A percentile compares a stretch with the other conserved stretches of the same genome.
Conservation (phyloP, 164 flowering plant genomes). For the Annona cherimola region DNA sequence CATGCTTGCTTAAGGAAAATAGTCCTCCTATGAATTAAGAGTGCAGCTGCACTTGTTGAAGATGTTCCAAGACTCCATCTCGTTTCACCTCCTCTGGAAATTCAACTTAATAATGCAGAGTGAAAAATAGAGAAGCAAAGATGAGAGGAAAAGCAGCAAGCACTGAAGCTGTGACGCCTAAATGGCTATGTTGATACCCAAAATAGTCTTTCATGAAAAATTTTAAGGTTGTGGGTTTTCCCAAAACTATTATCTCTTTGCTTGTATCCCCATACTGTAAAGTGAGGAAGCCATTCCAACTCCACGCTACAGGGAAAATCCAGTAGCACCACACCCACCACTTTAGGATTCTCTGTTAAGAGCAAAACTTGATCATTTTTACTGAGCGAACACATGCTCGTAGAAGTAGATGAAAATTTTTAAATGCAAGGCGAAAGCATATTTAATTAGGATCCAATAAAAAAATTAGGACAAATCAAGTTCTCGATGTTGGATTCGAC, state of each 20-base stretch:
- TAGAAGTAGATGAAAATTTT: no score
- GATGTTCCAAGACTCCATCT: no score
- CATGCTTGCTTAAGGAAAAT: no score
- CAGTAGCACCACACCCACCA: constrained; percentile 56
- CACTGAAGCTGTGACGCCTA: constrained; percentile 17
- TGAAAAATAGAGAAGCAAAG: constrained; percentile 29
- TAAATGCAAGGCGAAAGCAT: no score
- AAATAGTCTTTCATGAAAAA: constrained; percentile 22
- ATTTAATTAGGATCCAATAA: no score
- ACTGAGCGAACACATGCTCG: no score
- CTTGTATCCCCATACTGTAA: constrained; percentile 50
- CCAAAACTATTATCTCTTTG: constrained; percentile 13
- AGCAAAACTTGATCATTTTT: not conserved
- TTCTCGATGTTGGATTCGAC: no score
- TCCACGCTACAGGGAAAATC: constrained; percentile 41
- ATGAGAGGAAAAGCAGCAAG: constrained; percentile 16
- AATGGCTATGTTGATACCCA: constrained; percentile 17
- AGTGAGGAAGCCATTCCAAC: constrained; percentile 30
- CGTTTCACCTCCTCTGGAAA: constrained; percentile 29
- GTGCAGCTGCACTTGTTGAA: no score
- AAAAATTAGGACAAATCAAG: no score
- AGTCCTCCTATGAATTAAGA: no score
- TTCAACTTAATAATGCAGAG: constrained; percentile 25
- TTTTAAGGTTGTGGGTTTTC: constrained; percentile 11
- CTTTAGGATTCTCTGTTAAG: constrained; percentile 38